A percentile compares a stretch with the other conserved stretches of the same genome.
Evolutionary conservation across 257 asterid species (phyloP).

Genomic region (Coffea canephora): DNA sequence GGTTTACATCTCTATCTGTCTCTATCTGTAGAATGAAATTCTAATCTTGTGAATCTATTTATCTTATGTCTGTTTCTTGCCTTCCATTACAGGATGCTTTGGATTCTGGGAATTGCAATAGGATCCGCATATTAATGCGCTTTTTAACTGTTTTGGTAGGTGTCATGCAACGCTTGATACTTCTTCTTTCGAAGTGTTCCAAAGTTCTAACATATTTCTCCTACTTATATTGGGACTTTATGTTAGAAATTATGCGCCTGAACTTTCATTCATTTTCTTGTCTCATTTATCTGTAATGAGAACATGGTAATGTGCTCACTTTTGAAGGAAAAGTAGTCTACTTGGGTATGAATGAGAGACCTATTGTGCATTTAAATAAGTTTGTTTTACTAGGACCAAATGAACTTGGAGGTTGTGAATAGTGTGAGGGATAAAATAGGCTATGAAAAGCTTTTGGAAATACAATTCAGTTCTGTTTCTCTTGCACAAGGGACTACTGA

Average conservation of each 20-base stretch:
- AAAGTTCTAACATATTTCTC: not conserved
- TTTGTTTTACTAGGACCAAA: not conserved
- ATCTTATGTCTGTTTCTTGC: not conserved
- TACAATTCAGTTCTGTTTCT: not conserved
- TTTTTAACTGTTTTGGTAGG: conserved; percentile 88
- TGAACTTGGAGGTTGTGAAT: not conserved
- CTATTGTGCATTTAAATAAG: not conserved
- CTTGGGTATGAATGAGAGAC: not conserved
- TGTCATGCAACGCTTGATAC: conserved; percentile 9
- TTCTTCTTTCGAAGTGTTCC: not conserved
- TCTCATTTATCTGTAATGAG: not conserved
- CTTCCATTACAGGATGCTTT: conserved; percentile 61
- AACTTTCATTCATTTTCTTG: not conserved
- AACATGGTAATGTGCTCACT: not conserved
- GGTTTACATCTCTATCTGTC: not conserved
- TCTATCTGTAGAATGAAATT: not conserved
- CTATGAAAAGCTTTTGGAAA: not conserved
- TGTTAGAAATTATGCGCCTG: not conserved
- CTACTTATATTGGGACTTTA: not conserved
- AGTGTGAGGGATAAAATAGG: not conserved
- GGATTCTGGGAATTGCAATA: conserved; percentile 63
- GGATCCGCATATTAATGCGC: conserved; percentile 78
- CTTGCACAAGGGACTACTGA: not conserved
- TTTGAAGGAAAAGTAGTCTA: not conserved
- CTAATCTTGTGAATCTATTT: not conserved